phyloP scores from a whole-genome alignment of 495 filamentous ascomycete species.

The Penicillium angulare region DNA sequence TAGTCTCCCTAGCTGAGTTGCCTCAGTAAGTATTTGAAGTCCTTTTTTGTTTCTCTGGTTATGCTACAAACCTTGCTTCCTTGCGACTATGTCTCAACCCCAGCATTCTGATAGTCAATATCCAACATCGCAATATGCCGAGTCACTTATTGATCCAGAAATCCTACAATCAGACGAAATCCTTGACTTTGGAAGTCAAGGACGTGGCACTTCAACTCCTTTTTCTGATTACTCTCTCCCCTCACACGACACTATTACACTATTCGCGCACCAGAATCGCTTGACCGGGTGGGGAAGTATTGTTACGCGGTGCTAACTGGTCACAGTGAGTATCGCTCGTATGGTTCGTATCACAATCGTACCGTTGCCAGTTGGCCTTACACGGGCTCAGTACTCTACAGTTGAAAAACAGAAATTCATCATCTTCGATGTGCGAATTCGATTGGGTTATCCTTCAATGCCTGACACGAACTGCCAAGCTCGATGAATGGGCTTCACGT shows the following conservation, averaged over 20 bases:
- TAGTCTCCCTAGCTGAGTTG: neutral
- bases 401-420: too few relatives aligned
- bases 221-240: slow-evolving; percentile 3
- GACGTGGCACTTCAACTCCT: neutral
- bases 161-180: neutral
- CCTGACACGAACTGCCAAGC: too few relatives aligned
- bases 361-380: too few relatives aligned
- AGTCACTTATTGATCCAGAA: neutral
- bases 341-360: too few relatives aligned
- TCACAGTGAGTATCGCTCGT: too few relatives aligned
- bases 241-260: neutral
- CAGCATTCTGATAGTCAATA: slow-evolving; percentile 1
- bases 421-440: too few relatives aligned
- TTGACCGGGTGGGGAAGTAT: neutral
- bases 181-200: slow-evolving; percentile 1
- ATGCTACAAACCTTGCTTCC: slow-evolving; percentile 1
- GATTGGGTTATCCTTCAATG: too few relatives aligned
- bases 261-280: neutral
- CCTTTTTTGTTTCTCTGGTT: neutral
- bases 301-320: too few relatives aligned
- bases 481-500: too few relatives aligned
- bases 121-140: neutral
- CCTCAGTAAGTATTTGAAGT: slow-evolving; percentile 2
- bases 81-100: slow-evolving; percentile 1
- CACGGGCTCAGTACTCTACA: too few relatives aligned